Base-by-base conservation (phyloP, 176 grass and related monocot species). In the Oryza glaberrima region DNA sequence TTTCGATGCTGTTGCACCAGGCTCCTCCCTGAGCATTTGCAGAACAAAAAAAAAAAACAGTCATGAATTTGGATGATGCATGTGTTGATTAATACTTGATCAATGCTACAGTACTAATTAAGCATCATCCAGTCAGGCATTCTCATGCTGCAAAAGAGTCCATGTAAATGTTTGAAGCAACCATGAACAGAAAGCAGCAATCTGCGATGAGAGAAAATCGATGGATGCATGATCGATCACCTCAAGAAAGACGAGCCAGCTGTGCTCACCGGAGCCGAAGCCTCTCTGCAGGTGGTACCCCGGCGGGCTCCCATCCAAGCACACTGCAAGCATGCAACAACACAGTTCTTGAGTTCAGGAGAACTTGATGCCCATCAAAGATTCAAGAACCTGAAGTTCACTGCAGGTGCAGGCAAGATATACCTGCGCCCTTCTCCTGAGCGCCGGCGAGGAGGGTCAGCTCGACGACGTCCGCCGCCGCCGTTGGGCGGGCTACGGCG, bases 271-370 rank as follows among this genome's bases (percentile, higher is more conserved):
- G 28, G 78, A 84, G 9, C 86, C 88, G 30, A 85, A 97, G n/a
- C 95, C 95, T 73, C 85, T 94, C 60, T 77, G 88, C 9, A 92
- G 80, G 90, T 97, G 92, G 80, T 97, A 97, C 11, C 81, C 95
- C 0, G 95, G 86, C 23, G 92, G 86, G 54, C 78, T 94, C 41
- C 92, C 92, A 64, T 97, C 92, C 84, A 97, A 94, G 75, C 95
- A 92, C 88, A 92, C 95, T 94, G 81, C 60, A 88, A 78, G 10
- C 16, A 48, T 28, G 28, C 28, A 28, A 28, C 28, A 28, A 28
- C 28, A 28, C 28, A 28, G 28, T 28, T 64, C 46, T 58, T 34
- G 41, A 56, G 14, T 38, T 38, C 36, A 38, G 36, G 36, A 6
- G 5, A 28, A 20, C 15, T 9, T 20, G 54, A 58, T 9, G 54